A percentile compares a stretch with the other conserved stretches of the same genome.
These are phyloP conservation scores for Zasmidium angulare DNA, from an alignment of 2,329 filamentous ascomycete genomes.

Conservation along the genomic window DNA sequence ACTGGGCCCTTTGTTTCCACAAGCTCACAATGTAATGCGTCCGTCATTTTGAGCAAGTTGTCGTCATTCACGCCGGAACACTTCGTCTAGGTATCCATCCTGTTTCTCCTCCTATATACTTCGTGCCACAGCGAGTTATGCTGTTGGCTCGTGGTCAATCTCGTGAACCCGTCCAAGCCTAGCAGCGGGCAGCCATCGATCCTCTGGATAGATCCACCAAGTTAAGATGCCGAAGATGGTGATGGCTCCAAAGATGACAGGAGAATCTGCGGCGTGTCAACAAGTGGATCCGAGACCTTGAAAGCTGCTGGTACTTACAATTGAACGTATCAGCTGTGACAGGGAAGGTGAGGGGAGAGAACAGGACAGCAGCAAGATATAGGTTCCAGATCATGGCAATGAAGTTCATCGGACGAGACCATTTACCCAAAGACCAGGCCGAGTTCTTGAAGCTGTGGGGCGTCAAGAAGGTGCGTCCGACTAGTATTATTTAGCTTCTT, in stretches of 20 bases:
- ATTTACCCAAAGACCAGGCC: conserved; percentile 38
- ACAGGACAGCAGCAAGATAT: conserved; percentile 40
- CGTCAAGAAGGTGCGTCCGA: conserved; percentile 40
- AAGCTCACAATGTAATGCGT: too few species aligned
- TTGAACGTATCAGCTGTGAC: conserved; percentile 37
- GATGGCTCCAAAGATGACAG: conserved; percentile 41
- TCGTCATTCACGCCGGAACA: too few species aligned
- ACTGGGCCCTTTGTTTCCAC: too few species aligned
- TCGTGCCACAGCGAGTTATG: too few species aligned
- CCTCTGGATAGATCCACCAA: conserved; percentile 39
- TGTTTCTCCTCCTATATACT: too few species aligned
- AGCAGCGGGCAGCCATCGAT: conserved; percentile 36
- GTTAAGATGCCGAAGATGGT: conserved; percentile 39
- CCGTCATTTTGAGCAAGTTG: too few species aligned
- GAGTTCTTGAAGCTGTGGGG: conserved; percentile 38
- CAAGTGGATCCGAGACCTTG: too few species aligned
- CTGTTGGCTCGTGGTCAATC: neutral
- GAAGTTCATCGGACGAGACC: conserved; percentile 37
- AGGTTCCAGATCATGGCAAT: conserved; percentile 41
- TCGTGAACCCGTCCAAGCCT: conserved; percentile 11
- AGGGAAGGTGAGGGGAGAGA: conserved; percentile 39
- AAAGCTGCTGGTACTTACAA: too few species aligned
- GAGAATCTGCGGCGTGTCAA: conserved; percentile 22
- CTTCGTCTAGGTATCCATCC: too few species aligned
- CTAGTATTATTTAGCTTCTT: conserved; percentile 6